Evolutionary conservation across 495 filamentous ascomycete species (phyloP), one percentile per base, ranked within the genome.

Genomic region (Hypoxylon perforatum): DNA sequence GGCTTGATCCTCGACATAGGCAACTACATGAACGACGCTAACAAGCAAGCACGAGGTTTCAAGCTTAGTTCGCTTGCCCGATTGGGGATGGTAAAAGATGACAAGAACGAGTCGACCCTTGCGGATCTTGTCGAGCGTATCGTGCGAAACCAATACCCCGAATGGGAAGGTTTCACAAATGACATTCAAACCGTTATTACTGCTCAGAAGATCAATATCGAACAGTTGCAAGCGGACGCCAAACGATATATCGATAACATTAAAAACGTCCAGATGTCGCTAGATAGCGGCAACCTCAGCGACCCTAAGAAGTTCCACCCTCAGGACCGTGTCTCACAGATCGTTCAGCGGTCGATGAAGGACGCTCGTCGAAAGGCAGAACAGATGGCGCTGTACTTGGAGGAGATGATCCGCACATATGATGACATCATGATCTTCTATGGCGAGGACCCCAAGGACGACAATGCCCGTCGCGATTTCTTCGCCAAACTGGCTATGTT

Each of bases 21-120:
- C 73, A 99, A 99, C 73, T 99, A 95, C 83, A 99, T 99, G 95
- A 99, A 99, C 80, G 95, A 98, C 70, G 88, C 93, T 47, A 97
- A 97, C 77, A 99, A 99, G 78, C 96, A 98, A 77, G 95, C 96
- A 1, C 91, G 90, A 63, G 95, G 95, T 47, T 99, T 99, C 89
- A 99, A 99, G 78, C 86, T 99, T 21, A 93, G 93, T 68, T 96
- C 95, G 0, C 88, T 99, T n/a, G 91, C 92, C 36, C 87, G 95
- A 21, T 82, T 99, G 30, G 95, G 91, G 23, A 99, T 98, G 92
- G 92, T 98, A 57, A 99, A 99, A 78, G 95, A 99, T 69, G 93
- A 96, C 80, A 97, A 97, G 86, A 99, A 99, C 72, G 90, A 98
- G 75, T 92, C 91, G 3, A 97, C 92, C 1, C 94, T 99, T 74